Evolutionary conservation across 2,329 filamentous ascomycete genomes (phyloP), one percentile per base, ranked within the genome.

Genomic region (Elsinoe fawcettii): DNA sequence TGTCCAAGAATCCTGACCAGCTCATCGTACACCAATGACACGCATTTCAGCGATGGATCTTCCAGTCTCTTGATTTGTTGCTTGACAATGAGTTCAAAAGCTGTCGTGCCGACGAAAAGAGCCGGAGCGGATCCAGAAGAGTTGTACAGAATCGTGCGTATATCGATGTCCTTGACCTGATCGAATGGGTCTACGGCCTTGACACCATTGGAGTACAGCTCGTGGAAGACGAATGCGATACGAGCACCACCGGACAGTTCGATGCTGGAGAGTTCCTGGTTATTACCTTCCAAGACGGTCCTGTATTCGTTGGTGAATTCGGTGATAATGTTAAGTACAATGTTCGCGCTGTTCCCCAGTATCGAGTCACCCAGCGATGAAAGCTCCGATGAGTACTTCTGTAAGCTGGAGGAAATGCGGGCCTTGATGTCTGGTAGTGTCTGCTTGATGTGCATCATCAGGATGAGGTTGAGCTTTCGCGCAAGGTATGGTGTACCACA

Each of bases 371-470:
- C 93, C 11, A 99, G 80, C 61, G 85, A 84, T 58, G 83, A 77
- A 20, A 99, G 80, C 73, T 99, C 93, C 41, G 83, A 74, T 3
- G 82, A 79, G 73, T 99, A 99, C 71, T 99, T 99, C 70, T 91
- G 86, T 60, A 99, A 78, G 12, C 92, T 96, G 64, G 88, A 87
- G n/a, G 88, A 83, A 66, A 99, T 99, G 62, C 95, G 87, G 12
- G 88, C 90, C 77, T 99, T 99, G 79, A 99, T 99, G 70, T 99
- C 93, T 39, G 93, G 93, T 12, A 99, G 82, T 1, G 93, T 99
- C 77, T 99, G 92, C 76, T 99, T 99, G 79, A 99, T 99, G 78
- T 99, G 93, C 93, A 99, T 99, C 92, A 99, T 97, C 65, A 99
- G 81, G 69, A 99, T 97, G 67, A 99, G 80, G 75, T 99, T 99